phyloP scores from a whole-genome alignment of 257 asterid species.

The Verbascum thapsus region DNA sequence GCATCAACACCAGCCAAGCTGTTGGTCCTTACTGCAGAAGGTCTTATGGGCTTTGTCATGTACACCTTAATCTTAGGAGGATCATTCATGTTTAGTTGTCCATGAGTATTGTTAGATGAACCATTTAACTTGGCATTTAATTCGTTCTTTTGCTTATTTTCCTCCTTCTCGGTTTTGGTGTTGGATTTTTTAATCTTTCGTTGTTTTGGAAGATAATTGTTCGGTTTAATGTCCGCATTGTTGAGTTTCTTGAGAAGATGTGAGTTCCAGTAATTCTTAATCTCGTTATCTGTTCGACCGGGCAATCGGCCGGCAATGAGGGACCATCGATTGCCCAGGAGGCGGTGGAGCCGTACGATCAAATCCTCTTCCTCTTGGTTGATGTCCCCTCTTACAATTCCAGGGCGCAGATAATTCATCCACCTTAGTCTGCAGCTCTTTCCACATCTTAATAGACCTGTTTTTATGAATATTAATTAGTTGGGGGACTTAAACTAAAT shows the following conservation, averaged over 20 bases:
- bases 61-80: constrained; percentile 25
- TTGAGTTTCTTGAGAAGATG: constrained; percentile 54
- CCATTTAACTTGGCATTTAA: background rate
- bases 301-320: constrained; percentile 75
- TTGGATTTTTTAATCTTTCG: no score
- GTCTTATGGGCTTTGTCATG: constrained; percentile 54
- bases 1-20: constrained; percentile 38
- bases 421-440: constrained; percentile 80
- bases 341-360: constrained; percentile 57
- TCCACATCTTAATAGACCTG: constrained; percentile 73
- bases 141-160: constrained; percentile 3
- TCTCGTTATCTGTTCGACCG: constrained; percentile 83
- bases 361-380: constrained; percentile 66
- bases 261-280: constrained; percentile 74
- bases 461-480: no score
- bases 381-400: constrained; percentile 67
- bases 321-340: constrained; percentile 81
- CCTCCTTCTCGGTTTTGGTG: background rate
- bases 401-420: constrained; percentile 82
- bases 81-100: background rate
- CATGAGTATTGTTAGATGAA: background rate
- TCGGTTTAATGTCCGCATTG: constrained; percentile 25
- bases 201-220: constrained; percentile 13
- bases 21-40: constrained; percentile 37
- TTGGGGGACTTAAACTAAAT: no score